Evolutionary conservation across 148 eudicot genomes (phyloP).

Genomic region (Spergularia marina): DNA sequence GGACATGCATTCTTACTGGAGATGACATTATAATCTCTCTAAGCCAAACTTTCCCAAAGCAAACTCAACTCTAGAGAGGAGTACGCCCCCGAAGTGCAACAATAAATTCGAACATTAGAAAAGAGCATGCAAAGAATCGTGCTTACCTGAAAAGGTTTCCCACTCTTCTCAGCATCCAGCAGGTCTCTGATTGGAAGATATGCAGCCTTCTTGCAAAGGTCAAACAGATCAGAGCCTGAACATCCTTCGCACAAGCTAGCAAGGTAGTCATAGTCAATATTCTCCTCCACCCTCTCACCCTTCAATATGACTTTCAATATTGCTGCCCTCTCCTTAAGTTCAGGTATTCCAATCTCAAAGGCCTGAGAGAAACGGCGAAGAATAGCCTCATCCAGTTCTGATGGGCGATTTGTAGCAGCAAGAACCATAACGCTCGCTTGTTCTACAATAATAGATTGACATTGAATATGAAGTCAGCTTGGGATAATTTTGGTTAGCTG

Average conservation of each 20-base stretch:
- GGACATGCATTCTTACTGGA: no score
- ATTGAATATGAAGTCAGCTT: not conserved
- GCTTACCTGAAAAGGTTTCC: slow-evolving; percentile 59
- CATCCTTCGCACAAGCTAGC: slow-evolving; percentile 79
- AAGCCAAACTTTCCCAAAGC: no score
- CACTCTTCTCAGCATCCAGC: slow-evolving; percentile 72
- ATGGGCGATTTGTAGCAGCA: slow-evolving; percentile 97
- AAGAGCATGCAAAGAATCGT: not conserved
- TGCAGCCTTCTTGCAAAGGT: slow-evolving; percentile 92
- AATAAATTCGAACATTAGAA: not conserved
- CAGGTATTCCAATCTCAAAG: slow-evolving; percentile 91
- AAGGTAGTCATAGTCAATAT: slow-evolving; percentile 59
- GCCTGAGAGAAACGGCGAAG: slow-evolving; percentile 93
- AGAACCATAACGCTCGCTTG: slow-evolving; percentile 97
- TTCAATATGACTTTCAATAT: slow-evolving; percentile 72
- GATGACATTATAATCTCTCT: no score
- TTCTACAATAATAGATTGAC: slow-evolving; percentile 36
- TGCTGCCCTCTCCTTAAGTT: slow-evolving; percentile 60
- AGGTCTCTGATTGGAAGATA: slow-evolving; percentile 89
- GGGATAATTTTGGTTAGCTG: not conserved
- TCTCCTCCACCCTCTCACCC: slow-evolving; percentile 68
- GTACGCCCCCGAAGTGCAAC: not conserved
- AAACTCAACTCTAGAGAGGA: not conserved
- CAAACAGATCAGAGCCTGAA: slow-evolving; percentile 89
- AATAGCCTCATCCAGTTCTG: slow-evolving; percentile 96